Base-by-base conservation (phyloP, 2,329 filamentous ascomycete genomes). In the Gaeumannomyces sp. region DNA sequence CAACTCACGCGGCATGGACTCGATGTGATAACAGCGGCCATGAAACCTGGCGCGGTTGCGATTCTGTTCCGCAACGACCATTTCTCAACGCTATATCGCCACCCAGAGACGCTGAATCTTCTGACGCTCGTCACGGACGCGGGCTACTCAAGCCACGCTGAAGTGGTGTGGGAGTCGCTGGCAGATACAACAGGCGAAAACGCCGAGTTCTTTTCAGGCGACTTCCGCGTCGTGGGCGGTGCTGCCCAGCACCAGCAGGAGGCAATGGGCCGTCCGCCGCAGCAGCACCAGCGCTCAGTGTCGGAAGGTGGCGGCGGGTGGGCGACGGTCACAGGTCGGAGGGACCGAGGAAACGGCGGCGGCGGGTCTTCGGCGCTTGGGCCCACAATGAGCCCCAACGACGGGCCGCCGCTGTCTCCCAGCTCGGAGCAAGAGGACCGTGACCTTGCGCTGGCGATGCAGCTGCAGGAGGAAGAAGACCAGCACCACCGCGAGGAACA, bases 21-120 rank as follows among this genome's bases (percentile, higher is more conserved):
- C 2, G 84, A 90, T 56, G 85, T 90, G 1, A 88, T 98, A 56
- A 83, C 83, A 0, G 85, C 86, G 62, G 87, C 84, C 7, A 83
- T 97, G 65, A 79, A 84, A 16, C 89, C 92, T 1, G 94, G 93
- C 1, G 87, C 90, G 1, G 86, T 97, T 67, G 92, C 92, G 0
- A 98, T 99, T 62, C 78, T 99, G 1, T 99, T 99, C 79, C 87
- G 95, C 31, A 99, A 99, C 71, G 94, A 99, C 72, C 95, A 99
- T 74, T 99, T 99, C 73, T 93, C 92, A 58, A 98, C 94, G 0
- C 76, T 99, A 0, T 97, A 96, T 76, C 92, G 93, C 67, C 92
- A 98, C 70, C 92, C 94, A 0, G 80, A 88, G 59, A 92, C 89
- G 0, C 82, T 86, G 57, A 84, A 91, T 69, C 82, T 98, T 1